Evolutionary conservation across 2,329 filamentous ascomycete genomes (phyloP).

Genomic region (Hypoxylon sp.): DNA sequence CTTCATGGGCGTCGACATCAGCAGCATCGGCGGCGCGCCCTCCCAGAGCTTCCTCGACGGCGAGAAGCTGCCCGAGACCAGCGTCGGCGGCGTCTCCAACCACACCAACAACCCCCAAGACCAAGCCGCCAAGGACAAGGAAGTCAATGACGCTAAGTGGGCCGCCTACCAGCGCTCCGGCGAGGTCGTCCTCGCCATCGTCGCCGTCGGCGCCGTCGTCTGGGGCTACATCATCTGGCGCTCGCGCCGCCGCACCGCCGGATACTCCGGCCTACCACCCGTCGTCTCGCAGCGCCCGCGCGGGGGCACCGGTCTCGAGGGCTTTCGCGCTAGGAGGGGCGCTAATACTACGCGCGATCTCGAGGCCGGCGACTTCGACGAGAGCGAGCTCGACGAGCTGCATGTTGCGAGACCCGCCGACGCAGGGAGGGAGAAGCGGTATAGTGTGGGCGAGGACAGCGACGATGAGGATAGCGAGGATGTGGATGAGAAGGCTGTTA

Average conservation of each 20-base stretch:
- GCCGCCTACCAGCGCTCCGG: slow-evolving; percentile 89
- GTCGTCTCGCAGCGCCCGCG: slow-evolving; percentile 56
- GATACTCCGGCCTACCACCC: slow-evolving; percentile 68
- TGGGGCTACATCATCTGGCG: slow-evolving; percentile 84
- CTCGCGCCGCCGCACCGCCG: slow-evolving; percentile 68
- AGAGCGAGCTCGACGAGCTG: slow-evolving; percentile 75
- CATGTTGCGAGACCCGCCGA: slow-evolving; percentile 65
- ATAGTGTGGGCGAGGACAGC: slow-evolving; percentile 71
- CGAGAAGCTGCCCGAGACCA: slow-evolving; percentile 83
- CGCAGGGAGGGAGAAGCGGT: slow-evolving; percentile 60
- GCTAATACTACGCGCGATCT: slow-evolving; percentile 62
- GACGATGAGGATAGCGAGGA: slow-evolving; percentile 51
- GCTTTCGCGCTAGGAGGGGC: slow-evolving; percentile 63
- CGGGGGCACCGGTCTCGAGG: slow-evolving; percentile 59
- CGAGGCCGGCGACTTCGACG: slow-evolving; percentile 76
- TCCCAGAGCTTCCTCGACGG: slow-evolving; percentile 87
- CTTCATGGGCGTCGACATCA: slow-evolving; percentile 94
- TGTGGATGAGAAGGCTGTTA: slow-evolving; percentile 24
- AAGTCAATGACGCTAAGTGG: slow-evolving; percentile 88
- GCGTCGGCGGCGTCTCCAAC: slow-evolving; percentile 78
- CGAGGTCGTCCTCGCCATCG: slow-evolving; percentile 86
- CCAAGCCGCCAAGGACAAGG: slow-evolving; percentile 77
- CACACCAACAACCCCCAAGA: slow-evolving; percentile 74
- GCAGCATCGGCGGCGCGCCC: slow-evolving; percentile 84
- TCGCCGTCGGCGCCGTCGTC: slow-evolving; percentile 77